A percentile compares a stretch with the other conserved stretches of the same genome.
These are phyloP conservation scores for Pleurotus giganteus DNA, from an alignment of 768 basidiomycete genomes.

Conservation along the genomic window DNA sequence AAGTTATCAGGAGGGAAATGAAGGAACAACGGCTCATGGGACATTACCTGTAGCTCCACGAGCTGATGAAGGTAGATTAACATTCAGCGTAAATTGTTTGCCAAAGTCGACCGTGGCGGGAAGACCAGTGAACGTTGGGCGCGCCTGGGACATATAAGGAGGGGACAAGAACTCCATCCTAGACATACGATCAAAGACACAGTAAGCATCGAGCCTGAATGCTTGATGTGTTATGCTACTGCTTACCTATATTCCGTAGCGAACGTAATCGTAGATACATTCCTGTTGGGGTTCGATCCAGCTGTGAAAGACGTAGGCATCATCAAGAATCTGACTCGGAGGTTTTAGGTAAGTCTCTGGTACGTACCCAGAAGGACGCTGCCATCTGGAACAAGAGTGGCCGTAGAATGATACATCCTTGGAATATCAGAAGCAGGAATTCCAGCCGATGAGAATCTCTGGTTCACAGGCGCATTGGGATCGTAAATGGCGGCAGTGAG, in stretches of 20 bases:
- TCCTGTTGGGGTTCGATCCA: conserved; percentile 45
- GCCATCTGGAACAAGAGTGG: conserved; percentile 27
- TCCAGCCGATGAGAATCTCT: conserved; percentile 27
- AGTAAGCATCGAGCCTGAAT: not conserved
- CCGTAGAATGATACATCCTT: conserved; percentile 34
- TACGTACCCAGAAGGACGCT: conserved; percentile 24
- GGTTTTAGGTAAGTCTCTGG: not conserved
- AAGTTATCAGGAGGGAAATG: not conserved
- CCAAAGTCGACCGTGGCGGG: conserved; percentile 37
- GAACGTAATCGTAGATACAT: conserved; percentile 17
- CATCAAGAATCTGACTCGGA: not conserved
- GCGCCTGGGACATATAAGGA: conserved; percentile 35
- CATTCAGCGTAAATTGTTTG: conserved; percentile 30
- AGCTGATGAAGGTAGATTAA: conserved; percentile 29
- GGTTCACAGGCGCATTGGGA: conserved; percentile 23
- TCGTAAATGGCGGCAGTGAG: conserved; percentile 30
- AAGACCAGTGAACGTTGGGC: conserved; percentile 31
- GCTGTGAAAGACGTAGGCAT: conserved; percentile 20
- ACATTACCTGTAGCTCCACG: conserved; percentile 25
- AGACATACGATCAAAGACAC: not conserved
- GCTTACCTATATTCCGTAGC: conserved; percentile 32
- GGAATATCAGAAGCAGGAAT: conserved; percentile 28
- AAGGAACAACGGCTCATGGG: not conserved
- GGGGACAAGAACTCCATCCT: conserved; percentile 41
- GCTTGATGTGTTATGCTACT: not conserved